Base-by-base conservation (phyloP, 2,329 filamentous ascomycete genomes). In the Ramularia endophylla region DNA sequence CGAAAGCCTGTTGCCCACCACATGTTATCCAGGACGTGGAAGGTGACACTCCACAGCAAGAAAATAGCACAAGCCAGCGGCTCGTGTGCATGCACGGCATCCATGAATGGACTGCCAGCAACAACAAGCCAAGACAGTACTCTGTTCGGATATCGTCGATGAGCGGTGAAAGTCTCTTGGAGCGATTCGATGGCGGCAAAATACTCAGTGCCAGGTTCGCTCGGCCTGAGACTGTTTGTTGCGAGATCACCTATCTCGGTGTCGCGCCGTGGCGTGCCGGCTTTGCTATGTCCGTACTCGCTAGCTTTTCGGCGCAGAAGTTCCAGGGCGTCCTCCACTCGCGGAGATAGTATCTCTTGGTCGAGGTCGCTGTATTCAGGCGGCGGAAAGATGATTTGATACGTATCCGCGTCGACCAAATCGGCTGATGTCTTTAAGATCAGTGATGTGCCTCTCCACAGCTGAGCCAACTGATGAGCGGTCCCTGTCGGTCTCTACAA, bases 361-460 rank as follows among this genome's bases (percentile, higher is more conserved):
- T 25, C 11, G 22, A 6, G 6, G 11, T 25, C 6, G 6, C 11
- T 25, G 11, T 47, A 52, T 9, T 34, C 38, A 13, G 43, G 44
- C 13, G 29, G 12, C 11, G 38, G 47, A 22, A 52, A 52, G 17
- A 46, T 35, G n/a, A 38, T 18, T 8, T 41, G 29, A 28, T 50
- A 50, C 11, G 41, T 43, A 11, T 48, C 40, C 3, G 38, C 36
- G 11, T 38, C 36, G 1, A 51, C 34, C 7, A 52, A 22, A 3
- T 50, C 36, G 27, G 40, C 41, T 3, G 50, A 41, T 3, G 50
- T 44, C 16, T 39, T 32, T 5, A 50, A 20, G 11, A 52, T 43
- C 16, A 41, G 38, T 25, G 31, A 43, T 6, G 50, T 52, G 12
- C 50, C 50, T n/a, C 46, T 38, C 50, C 50, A 52, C 16, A 52